Base-by-base conservation (phyloP, 257 asterid species). In the Primulina huaijiensis region DNA sequence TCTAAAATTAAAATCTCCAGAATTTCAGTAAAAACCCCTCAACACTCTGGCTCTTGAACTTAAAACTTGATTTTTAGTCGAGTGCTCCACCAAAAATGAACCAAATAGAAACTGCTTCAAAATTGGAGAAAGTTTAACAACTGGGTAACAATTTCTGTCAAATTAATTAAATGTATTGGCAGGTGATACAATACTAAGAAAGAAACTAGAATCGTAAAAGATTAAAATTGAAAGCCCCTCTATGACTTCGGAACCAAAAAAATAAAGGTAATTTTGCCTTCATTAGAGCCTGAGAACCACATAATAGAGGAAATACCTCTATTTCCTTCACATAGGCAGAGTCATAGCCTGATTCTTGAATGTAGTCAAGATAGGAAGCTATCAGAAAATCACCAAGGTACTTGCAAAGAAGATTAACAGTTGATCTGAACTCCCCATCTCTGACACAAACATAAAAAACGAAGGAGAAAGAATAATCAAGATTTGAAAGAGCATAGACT, bases 381-480 rank as follows among this genome's bases (percentile, higher is more conserved):
- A 94, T 94, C 78, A 91, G 73, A 74, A 89, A 78, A 80, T 94
- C 99, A 30, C 99, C 99, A 55, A 94, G 89, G 89, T 94, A 91
- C 92, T 94, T 94, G 76, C 97, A 85, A 14, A 94, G 97, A 79
- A 89, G 90, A 78, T 94, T 85, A 50, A 81, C 89, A 53, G 86
- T 71, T 43, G 82, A 63, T 72, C 93, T 84, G 77, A 86, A 94
- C 79, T 75, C 89, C 62, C 99, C 97, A 74, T 83, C 79, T 73
- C 99, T 93, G 79, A 52, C 29, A 70, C 38, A 65, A 38, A 77
- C 60, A 59, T 14, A 64, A 8, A 14, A 62, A 40, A 57, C 31
- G 9, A 64, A 72, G 35, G 11, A 37, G 23, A 69, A 77, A 33
- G 38, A 66, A 29, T n/a, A 59, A 64, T 71, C 72, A 83, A 61